Base-by-base conservation (phyloP, 495 filamentous ascomycete genomes). In the Hypoxylon crocopeplum region DNA sequence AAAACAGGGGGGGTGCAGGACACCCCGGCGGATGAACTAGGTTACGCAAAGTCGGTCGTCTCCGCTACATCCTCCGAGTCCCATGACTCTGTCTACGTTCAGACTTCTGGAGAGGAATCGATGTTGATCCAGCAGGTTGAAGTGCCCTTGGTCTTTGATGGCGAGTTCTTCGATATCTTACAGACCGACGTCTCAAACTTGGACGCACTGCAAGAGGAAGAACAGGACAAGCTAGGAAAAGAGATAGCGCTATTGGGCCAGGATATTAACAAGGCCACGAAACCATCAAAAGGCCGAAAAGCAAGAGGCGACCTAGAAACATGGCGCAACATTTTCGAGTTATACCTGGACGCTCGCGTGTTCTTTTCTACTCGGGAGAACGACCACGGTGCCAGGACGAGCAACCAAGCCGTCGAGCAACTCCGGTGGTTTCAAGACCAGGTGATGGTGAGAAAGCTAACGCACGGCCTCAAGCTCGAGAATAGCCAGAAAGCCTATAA, bases 301-400 rank as follows among this genome's bases (percentile, higher is more conserved):
- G 76, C 77, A 10, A 87, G 80, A 58, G 82, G 79, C n/a, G 87
- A 92, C 62, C 68, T 91, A 19, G 83, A 84, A 46, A 76, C 78
- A 21, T 92, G 89, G 89, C 84, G 89, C 34, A 79, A 84, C 53
- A 84, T 92, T 36, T 90, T 92, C 59, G 81, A 86, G 34, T 66
- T 89, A 1, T 92, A 92, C 58, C 68, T 87, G 19, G 83, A 90
- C 27, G 82, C 80, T 5, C 74, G 82, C n/a, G 75, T 91, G 7
- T 92, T 92, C 73, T 91, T 91, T 73, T 88, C 87, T 0, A 84
- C 81, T 0, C 75, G 73, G 11, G 88, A 91, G 58, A 65, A 59
- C 13, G 79, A 85, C 56, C 82, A 84, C 34, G 83, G 86, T 5
- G 75, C 78, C 17, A 77, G 87, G 24, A 80, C 74, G 19, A 82